Evolutionary conservation across 768 basidiomycete genomes (phyloP).

Genomic region (Mycena galericulata): DNA sequence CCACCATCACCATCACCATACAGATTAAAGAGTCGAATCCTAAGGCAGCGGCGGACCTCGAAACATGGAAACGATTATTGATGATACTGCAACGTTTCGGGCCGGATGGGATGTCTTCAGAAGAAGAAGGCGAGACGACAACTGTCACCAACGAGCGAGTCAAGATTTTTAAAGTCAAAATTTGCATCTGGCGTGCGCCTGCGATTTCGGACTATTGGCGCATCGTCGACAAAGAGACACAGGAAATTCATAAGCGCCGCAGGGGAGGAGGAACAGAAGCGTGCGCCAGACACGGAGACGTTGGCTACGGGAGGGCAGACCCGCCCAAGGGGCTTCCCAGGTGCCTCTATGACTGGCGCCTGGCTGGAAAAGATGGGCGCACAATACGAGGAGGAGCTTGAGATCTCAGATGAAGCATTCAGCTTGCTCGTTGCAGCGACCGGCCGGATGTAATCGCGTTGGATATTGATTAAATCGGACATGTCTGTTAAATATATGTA

Average conservation of each 20-base stretch:
- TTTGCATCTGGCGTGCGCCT: conserved; percentile 20
- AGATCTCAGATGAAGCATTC: conserved; percentile 11
- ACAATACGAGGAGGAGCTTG: not conserved
- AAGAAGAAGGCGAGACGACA: conserved; percentile 8
- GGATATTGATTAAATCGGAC: not conserved
- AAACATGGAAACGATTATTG: conserved; percentile 3
- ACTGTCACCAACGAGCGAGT: not conserved
- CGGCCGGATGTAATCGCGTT: not conserved
- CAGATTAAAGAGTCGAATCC: not conserved
- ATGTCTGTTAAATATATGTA: conserved; percentile 11
- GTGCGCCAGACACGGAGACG: not conserved
- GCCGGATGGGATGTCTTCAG: conserved; percentile 3
- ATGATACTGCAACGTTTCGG: not conserved
- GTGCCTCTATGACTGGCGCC: conserved; percentile 2
- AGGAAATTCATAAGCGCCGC: not conserved
- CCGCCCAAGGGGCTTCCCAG: conserved; percentile 10
- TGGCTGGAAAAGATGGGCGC: not conserved
- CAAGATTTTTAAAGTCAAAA: conserved; percentile 4
- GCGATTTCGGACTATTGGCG: conserved; percentile 8
- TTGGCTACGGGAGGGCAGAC: not conserved
- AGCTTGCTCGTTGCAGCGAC: conserved; percentile 15
- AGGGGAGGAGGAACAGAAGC: not conserved
- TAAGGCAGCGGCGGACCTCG: not conserved
- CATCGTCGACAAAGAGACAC: not conserved
- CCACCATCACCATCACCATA: not conserved